Evolutionary conservation across 441 rosid genomes (phyloP).

Genomic region (Populus hybrid): DNA sequence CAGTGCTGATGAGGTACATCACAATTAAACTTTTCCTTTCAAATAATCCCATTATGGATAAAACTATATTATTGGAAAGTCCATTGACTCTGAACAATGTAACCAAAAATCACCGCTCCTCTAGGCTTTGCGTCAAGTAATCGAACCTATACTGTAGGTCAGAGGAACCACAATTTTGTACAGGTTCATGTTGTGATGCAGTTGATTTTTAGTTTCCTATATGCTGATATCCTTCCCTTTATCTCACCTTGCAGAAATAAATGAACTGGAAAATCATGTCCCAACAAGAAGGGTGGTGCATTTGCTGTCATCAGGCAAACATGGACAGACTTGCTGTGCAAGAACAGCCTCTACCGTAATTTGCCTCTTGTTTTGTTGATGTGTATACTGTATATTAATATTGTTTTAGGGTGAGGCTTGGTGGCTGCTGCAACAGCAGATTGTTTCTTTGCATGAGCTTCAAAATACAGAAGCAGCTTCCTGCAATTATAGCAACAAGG

Average conservation of each 20-base stretch:
- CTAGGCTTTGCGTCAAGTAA: too few relatives aligned
- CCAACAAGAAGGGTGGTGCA: neutral
- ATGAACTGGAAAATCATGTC: slow-evolving; percentile 1
- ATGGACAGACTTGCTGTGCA: neutral
- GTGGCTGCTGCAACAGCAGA: neutral
- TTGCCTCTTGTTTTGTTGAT: neutral
- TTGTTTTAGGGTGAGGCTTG: too few relatives aligned
- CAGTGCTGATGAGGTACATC: slow-evolving; percentile 40
- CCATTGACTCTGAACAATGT: neutral
- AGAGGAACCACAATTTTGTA: neutral
- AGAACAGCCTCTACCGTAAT: neutral
- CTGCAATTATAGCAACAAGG: too few relatives aligned
- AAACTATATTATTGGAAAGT: neutral
- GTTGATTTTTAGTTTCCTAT: neutral
- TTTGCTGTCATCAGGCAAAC: neutral
- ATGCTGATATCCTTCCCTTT: neutral
- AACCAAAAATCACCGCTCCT: neutral
- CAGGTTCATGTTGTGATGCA: neutral
- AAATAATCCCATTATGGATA: neutral
- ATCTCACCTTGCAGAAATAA: slow-evolving; percentile 32
- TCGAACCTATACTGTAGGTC: neutral
- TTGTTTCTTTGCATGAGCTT: too few relatives aligned
- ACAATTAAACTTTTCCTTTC: neutral
- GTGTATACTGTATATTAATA: neutral
- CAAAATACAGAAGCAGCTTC: too few relatives aligned